Base-by-base conservation (phyloP, 352 stramenopile species). In the Pythium chondricola region DNA sequence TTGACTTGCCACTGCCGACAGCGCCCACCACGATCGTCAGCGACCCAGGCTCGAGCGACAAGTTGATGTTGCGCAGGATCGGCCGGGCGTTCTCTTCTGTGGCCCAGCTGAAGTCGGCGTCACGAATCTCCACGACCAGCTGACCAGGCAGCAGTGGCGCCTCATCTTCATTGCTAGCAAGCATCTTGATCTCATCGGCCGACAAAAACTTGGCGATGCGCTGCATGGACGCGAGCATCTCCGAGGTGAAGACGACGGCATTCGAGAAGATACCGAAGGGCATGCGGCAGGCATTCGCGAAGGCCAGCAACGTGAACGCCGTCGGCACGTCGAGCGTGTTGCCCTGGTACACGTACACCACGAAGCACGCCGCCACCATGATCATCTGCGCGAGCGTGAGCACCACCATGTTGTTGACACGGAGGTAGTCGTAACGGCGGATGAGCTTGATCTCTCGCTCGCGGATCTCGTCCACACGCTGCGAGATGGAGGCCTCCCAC, bases 401-500 rank as follows among this genome's bases (percentile, higher is more conserved):
- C 22, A 35, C 26, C n/a, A 58, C 43, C 17, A 40, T 20, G 32
- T 63, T 56, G 33, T 4, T 32, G 21, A 46, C 16, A 2, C 43
- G 39, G 31, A 65, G 16, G 22, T 56, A 56, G 35, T 59, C 27
- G 57, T 36, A 56, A 30, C 30, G 36, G 13, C 48, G 43, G 2
- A 58, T 6, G 2, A 57, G 21, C 25, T 42, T 43, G 20, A 82
- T 62, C 27, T 85, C 74, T 17, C 63, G 56, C 2, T 49, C 56
- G 3, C 74, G 74, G 39, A 85, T 74, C 38, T 55, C 39, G 11
- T 50, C 50, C 22, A 86, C 56, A 2, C 66, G 62, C 2, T 47
- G 47, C 16, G 47, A 35, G 6, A 85, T 56, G 2, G 69, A 71
- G 24, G 65, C 50, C 47, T 85, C 74, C 86, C 85, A 97, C 20